phyloP scores from a whole-genome alignment of 1,284 basidiomycete species.

The Athelia psychrophila region DNA sequence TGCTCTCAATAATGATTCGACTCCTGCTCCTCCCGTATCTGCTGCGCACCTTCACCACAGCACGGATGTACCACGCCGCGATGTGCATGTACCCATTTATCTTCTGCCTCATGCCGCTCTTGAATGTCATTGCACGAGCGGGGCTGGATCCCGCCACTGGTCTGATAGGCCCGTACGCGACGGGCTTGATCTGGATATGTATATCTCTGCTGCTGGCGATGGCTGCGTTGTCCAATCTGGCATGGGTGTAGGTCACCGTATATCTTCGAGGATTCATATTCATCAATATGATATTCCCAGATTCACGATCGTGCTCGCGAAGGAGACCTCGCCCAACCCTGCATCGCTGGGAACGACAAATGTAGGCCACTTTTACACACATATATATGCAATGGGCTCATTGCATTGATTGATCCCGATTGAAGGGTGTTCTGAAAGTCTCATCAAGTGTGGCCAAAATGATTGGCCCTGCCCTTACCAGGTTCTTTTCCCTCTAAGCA shows the following conservation, averaged over 20 bases:
- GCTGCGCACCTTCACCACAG: constrained; percentile 38
- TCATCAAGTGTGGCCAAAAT: too few relatives aligned
- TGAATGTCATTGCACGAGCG: constrained; percentile 38
- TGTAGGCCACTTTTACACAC: constrained; percentile 1
- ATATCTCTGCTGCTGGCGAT: constrained; percentile 36
- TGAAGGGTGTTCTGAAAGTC: too few relatives aligned
- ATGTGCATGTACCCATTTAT: constrained; percentile 46
- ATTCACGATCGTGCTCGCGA: constrained; percentile 59
- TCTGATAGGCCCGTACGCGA: constrained; percentile 14
- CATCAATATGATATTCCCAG: constrained; percentile 25
- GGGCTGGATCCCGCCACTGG: constrained; percentile 23
- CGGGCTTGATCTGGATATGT: constrained; percentile 37
- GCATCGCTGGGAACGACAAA: constrained; percentile 57
- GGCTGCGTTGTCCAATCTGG: constrained; percentile 26
- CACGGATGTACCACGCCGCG: constrained; percentile 41
- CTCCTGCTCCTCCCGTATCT: constrained; percentile 45
- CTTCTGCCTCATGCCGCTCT: constrained; percentile 40
- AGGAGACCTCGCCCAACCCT: constrained; percentile 49
- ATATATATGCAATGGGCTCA: too few relatives aligned
- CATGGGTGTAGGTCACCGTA: too few relatives aligned
- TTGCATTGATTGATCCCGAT: too few relatives aligned
- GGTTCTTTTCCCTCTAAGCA: too few relatives aligned
- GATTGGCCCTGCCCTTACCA: too few relatives aligned
- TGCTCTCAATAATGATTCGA: constrained; percentile 41
- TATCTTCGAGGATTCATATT: background rate